phyloP scores from a whole-genome alignment of 169 alveolate genomes.

The Cryptosporidium sp. region DNA sequence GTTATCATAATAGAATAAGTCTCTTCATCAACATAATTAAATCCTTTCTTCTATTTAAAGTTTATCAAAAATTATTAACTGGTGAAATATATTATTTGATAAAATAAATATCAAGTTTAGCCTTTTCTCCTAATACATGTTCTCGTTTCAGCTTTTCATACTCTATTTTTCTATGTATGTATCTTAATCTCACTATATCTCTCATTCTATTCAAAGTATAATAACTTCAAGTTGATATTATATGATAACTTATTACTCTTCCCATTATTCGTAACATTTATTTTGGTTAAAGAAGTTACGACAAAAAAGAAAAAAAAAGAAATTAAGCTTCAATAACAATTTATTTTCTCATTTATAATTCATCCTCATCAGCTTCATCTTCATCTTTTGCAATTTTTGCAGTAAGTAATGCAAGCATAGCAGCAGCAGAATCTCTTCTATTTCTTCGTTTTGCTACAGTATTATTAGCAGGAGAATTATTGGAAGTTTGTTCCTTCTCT shows the following conservation, averaged over 20 bases:
- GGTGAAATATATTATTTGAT: not conserved
- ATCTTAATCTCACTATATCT: too few relatives aligned
- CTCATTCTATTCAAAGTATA: too few relatives aligned
- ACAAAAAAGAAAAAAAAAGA: not conserved
- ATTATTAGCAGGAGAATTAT: conserved; percentile 24
- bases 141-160: too few relatives aligned
- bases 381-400: conserved; percentile 72
- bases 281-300: too few relatives aligned
- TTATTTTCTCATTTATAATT: not conserved
- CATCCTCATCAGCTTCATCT: conserved; percentile 49
- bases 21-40: not conserved
- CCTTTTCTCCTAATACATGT: too few relatives aligned
- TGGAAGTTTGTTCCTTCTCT: not conserved
- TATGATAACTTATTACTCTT: too few relatives aligned
- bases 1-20: not conserved
- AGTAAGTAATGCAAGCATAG: conserved; percentile 71
- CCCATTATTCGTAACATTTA: too few relatives aligned
- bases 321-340: not conserved
- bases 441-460: conserved; percentile 71
- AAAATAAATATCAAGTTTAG: not conserved
- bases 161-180: too few relatives aligned
- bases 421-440: conserved; percentile 75
- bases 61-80: too few relatives aligned
- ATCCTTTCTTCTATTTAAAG: not conserved
- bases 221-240: too few relatives aligned